Conservation (phyloP, 1,284 basidiomycete species). For the Heterobasidion occidentale region DNA sequence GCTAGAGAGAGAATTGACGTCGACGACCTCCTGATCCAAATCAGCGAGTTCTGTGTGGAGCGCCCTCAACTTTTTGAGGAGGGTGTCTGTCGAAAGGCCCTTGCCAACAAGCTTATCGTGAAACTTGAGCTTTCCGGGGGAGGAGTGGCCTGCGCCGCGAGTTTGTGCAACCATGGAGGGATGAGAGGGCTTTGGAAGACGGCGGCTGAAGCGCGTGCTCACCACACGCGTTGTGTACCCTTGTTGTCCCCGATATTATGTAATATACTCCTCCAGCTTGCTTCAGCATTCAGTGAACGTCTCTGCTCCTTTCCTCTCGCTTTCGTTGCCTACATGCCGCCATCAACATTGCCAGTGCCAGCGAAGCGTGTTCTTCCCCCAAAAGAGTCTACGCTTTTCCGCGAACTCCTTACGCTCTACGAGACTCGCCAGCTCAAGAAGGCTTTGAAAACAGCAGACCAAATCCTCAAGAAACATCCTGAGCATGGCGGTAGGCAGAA, state of each 20-base stretch:
- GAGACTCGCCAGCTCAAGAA: constrained; percentile 89
- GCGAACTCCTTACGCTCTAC: constrained; percentile 84
- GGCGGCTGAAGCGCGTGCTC: constrained; percentile 5
- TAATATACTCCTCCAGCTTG: neutral
- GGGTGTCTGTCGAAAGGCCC: constrained; percentile 62
- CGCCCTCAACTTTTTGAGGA: constrained; percentile 79
- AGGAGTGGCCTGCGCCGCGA: constrained; percentile 41
- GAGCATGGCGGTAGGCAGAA: constrained; percentile 80
- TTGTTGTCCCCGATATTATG: constrained; percentile 16
- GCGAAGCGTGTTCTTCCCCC: constrained; percentile 55
- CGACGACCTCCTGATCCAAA: constrained; percentile 85
- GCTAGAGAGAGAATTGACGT: constrained; percentile 60
- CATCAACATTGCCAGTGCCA: constrained; percentile 23
- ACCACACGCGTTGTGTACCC: constrained; percentile 33
- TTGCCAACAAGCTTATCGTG: constrained; percentile 73
- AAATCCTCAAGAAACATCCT: constrained; percentile 92
- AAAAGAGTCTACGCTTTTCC: constrained; percentile 85
- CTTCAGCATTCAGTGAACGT: too few relatives aligned
- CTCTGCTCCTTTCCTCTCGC: neutral
- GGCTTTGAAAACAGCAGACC: constrained; percentile 87
- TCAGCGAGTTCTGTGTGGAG: constrained; percentile 78
- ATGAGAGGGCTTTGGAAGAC: neutral
- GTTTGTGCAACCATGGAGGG: constrained; percentile 64
- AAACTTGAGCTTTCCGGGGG: constrained; percentile 62
- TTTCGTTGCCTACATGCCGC: neutral